phyloP scores from a whole-genome alignment of 1,284 basidiomycete genomes.

The Sanghuangporus sanghuang region DNA sequence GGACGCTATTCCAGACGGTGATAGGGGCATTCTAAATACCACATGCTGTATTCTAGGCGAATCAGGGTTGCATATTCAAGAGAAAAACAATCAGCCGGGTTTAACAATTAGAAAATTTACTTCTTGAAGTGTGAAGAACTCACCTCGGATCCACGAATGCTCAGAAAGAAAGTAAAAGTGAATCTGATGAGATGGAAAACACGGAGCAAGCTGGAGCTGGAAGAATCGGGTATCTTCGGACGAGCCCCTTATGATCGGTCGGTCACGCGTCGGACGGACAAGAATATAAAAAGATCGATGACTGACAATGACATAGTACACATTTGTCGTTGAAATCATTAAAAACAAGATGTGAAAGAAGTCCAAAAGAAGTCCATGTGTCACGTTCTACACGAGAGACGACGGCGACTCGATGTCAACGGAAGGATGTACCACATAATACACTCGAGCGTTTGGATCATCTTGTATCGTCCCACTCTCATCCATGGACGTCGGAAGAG shows the following conservation, averaged over 20 bases:
- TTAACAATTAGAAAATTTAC: neutral
- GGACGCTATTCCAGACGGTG: neutral
- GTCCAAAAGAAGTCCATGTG: neutral
- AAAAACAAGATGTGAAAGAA: too few relatives aligned
- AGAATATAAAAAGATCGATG: neutral
- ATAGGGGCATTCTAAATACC: neutral
- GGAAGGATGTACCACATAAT: constrained; percentile 78
- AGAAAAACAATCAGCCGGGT: neutral
- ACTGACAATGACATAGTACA: neutral
- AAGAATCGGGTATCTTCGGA: neutral
- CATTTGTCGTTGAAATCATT: neutral
- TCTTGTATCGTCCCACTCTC: constrained; percentile 44
- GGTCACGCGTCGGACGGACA: neutral
- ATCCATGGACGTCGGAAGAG: constrained; percentile 56
- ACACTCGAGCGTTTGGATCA: constrained; percentile 59
- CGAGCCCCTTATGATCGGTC: neutral
- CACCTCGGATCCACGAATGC: too few relatives aligned
- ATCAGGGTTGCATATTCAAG: neutral
- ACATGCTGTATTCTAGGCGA: neutral
- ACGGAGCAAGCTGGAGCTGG: too few relatives aligned
- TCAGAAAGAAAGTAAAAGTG: too few relatives aligned
- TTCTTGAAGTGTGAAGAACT: neutral
- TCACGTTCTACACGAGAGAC: constrained; percentile 21
- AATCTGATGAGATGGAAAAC: too few relatives aligned
- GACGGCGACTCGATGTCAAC: constrained; percentile 62